Conservation (phyloP, 495 filamentous ascomycete species). For the Penicillium lagena region DNA sequence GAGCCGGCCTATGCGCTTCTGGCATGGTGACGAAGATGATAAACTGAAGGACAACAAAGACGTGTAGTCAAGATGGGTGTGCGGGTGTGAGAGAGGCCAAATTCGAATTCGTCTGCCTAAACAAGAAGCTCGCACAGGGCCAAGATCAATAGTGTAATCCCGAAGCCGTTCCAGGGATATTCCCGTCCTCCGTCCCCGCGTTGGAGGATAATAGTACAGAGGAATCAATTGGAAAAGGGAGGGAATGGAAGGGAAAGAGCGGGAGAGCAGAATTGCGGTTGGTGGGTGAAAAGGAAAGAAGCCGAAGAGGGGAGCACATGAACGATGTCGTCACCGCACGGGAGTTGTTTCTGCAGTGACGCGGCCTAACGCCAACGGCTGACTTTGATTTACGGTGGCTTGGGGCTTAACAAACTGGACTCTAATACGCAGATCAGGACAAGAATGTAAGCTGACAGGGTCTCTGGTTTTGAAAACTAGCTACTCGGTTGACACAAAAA, state of each 20-base stretch:
- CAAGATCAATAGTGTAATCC: constrained; percentile 4
- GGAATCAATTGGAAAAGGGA: background rate
- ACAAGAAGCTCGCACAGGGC: background rate
- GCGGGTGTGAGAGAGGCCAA: too few species aligned
- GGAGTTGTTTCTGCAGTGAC: background rate
- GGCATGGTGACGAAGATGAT: background rate
- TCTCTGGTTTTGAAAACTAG: too few species aligned
- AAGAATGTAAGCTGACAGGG: too few species aligned
- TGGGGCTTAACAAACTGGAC: too few species aligned
- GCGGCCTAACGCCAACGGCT: too few species aligned
- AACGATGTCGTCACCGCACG: constrained; percentile 16
- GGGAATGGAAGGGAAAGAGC: constrained; percentile 1
- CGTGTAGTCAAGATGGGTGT: too few species aligned
- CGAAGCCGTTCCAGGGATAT: too few species aligned
- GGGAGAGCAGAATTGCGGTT: background rate
- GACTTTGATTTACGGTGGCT: too few species aligned
- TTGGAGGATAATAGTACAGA: background rate
- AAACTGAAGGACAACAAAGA: background rate
- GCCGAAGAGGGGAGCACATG: background rate
- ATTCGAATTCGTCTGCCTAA: constrained; percentile 1
- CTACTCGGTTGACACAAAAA: too few species aligned
- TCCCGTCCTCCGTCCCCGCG: too few species aligned
- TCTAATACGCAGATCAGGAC: too few species aligned
- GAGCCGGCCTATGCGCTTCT: background rate
- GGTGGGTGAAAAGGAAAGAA: background rate